These are phyloP conservation scores for Saitozyma podzolica DNA, from an alignment of 768 basidiomycete genomes.

Conservation along the genomic window DNA sequence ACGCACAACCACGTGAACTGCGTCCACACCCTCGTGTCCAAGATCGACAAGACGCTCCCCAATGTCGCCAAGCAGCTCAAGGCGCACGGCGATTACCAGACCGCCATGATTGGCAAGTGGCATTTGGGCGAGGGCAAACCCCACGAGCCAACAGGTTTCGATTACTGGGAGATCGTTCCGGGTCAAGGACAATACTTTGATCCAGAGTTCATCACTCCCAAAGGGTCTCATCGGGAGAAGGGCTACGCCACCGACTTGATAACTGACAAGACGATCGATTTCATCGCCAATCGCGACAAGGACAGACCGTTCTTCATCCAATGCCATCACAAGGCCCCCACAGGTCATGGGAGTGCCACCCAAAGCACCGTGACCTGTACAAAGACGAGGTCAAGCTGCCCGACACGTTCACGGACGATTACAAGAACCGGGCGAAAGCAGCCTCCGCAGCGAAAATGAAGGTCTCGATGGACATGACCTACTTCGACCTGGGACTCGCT, in stretches of 20 bases:
- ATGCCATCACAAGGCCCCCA: constrained; percentile 41
- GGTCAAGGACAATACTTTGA: constrained; percentile 34
- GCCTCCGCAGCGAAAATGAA: constrained; percentile 29
- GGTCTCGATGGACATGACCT: constrained; percentile 28
- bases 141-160: constrained; percentile 28
- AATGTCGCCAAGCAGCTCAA: constrained; percentile 32
- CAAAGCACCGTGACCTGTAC: constrained; percentile 31
- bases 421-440: constrained; percentile 35
- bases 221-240: constrained; percentile 2
- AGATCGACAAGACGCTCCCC: constrained; percentile 9
- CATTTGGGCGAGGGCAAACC: constrained; percentile 32
- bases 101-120: constrained; percentile 33
- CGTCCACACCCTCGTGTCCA: constrained; percentile 1
- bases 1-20: constrained; percentile 11
- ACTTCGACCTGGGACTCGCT: constrained; percentile 19
- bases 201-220: constrained; percentile 17
- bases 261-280: constrained; percentile 33
- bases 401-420: constrained; percentile 33
- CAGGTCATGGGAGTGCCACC: constrained; percentile 31
- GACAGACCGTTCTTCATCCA: constrained; percentile 29
- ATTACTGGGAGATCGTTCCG: constrained; percentile 27
- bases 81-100: constrained; percentile 28
- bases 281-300: constrained; percentile 20
- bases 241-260: constrained; percentile 35
- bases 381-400: constrained; percentile 23